Conservation (phyloP, 2,329 filamentous ascomycete species). For the Didymella segeticola region DNA sequence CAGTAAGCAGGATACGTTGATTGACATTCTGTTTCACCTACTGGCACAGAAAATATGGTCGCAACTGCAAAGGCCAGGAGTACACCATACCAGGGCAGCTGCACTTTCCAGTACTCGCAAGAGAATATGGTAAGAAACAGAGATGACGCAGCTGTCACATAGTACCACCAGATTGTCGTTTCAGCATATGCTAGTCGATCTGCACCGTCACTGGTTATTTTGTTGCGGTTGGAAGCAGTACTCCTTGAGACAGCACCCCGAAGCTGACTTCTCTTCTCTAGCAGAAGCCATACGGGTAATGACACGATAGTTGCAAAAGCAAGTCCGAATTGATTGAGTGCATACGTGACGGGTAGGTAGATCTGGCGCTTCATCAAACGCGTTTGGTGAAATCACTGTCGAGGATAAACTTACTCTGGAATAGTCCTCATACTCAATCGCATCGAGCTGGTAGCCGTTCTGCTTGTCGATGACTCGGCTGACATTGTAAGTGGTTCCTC, state of each 20-base stretch:
- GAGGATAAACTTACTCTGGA: not conserved
- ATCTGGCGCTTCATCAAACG: not conserved
- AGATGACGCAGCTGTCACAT: not conserved
- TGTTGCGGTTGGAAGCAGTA: not conserved
- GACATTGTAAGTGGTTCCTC: not conserved
- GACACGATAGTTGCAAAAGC: not conserved
- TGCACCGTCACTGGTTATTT: too few relatives aligned
- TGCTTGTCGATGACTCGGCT: not conserved
- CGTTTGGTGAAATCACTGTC: too few relatives aligned
- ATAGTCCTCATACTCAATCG: not conserved
- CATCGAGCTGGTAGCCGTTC: not conserved
- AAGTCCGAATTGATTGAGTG: not conserved
- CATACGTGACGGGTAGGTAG: constrained; percentile 1
- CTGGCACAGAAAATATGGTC: not conserved
- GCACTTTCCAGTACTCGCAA: constrained; percentile 1
- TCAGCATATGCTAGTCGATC: not conserved
- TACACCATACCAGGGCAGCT: not conserved
- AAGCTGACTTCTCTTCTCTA: not conserved
- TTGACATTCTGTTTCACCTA: not conserved
- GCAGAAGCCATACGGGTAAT: not conserved
- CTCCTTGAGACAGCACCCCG: not conserved
- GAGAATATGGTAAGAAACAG: not conserved
- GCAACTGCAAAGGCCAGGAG: not conserved
- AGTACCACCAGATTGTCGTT: not conserved
- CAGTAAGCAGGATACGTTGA: not conserved